Base-by-base conservation (phyloP, 2,329 filamentous ascomycete species). In the Sarocladiaceae sp. region DNA sequence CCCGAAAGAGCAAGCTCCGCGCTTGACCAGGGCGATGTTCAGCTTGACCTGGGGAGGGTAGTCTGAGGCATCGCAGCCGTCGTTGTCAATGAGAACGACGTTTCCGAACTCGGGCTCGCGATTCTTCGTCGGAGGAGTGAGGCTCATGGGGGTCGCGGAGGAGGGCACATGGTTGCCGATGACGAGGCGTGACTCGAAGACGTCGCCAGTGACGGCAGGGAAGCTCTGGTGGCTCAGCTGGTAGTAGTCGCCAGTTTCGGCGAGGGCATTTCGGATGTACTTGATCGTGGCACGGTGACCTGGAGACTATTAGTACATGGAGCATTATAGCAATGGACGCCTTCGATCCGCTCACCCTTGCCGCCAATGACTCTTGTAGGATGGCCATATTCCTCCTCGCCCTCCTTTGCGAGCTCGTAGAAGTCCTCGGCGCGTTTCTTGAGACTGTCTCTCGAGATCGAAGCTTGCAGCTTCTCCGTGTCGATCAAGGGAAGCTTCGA, bases 361-460 rank as follows among this genome's bases (percentile, higher is more conserved):
- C 80, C 83, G 23, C 83, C 82, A 51, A 87, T 85, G 18, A 86
- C 82, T 44, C 83, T 73, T 1, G 83, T 87, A 1, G 83, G 83
- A 53, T 82, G 82, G 48, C 76, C 75, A 55, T 80, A 84, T 50
- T 85, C 78, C 2, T 72, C 66, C 48, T 74, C 64, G 10, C 73
- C 72, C 43, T 72, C 65, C 58, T 81, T 68, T 1, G 83, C 82
- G 45, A 85, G 74, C 43, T 74, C 65, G 53, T 75, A 85, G 7
- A 88, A 72, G 32, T 76, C 60, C 53, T 81, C 67, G 4, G 83
- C 78, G 16, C 81, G 76, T 4, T 67, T 60, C 33, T 82, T 61
- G 6, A 88, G 73, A 19, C 73, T 76, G 15, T 75, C 64, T 32
- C 64, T 60, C 15, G 64, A 68, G 61, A 88, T 82, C 47, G 65